Base-by-base conservation (phyloP, 257 asterid species). In the Coffea canephora region DNA sequence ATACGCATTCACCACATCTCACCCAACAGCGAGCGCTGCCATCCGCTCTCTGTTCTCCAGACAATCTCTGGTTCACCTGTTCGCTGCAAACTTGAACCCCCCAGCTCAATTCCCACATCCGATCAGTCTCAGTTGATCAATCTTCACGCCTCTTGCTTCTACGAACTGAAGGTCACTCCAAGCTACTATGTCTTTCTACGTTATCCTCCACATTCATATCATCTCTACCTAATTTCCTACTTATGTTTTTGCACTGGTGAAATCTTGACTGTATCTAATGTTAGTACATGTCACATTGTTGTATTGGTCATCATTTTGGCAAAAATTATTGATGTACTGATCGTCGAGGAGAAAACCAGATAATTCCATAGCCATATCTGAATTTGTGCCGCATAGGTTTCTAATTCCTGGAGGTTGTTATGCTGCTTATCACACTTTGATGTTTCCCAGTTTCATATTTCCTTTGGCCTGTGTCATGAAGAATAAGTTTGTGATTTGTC, bases 61-160 rank as follows among this genome's bases (percentile, higher is more conserved):
- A 92, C 97, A 43, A 87, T 96, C 72, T 84, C 97, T n/a, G 74
- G 39, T 23, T 82, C 93, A 61, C 73, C 93, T 71, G 92, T 88
- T 83, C 84, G 91, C 31, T 94, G 98, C 89, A 94, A 96, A 91
- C 98, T 96, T 12, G 98, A 96, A 87, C 99, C 98, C 1, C 64
- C 64, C 27, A 77, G 75, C 79, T 83, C 88, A 4, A 86, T 83
- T 77, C 55, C 85, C 77, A 82, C 82, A 36, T 45, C 55, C 21
- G 98, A 92, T 82, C 90, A 82, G 65, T 82, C 95, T 71, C 93
- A 79, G 16, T 55, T 96, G 90, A 94, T 87, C 83, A 85, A 88
- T 82, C 95, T 96, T 76, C 98, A 96, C 77, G 91, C 95, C 23
- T 82, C 96, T 13, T 94, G 98, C 91, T 96, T 91, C 89, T 89